Percentiles rank a stretch among this genome's conserved stretches.
These are phyloP conservation scores for Uromyces viciae-fabae DNA, from an alignment of 1,284 basidiomycete species.

Conservation along the genomic window DNA sequence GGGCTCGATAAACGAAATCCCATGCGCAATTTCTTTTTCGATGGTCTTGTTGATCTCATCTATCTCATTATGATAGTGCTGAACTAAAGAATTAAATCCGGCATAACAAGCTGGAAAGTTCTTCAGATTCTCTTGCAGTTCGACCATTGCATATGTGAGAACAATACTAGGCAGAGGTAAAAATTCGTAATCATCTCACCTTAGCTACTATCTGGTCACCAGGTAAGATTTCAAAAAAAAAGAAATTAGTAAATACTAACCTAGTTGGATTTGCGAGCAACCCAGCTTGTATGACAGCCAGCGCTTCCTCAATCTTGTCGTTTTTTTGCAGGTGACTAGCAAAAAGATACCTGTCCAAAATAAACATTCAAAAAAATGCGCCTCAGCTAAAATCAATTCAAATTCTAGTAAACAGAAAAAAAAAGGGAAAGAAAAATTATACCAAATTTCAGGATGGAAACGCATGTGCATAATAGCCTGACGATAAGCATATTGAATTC, in stretches of 20 bases:
- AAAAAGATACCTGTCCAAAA: slow-evolving; percentile 72
- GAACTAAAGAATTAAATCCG: slow-evolving; percentile 66
- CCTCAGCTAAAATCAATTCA: neutral
- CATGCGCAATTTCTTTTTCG: slow-evolving; percentile 55
- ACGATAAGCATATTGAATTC: slow-evolving; percentile 77
- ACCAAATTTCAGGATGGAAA: slow-evolving; percentile 94
- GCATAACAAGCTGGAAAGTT: slow-evolving; percentile 52
- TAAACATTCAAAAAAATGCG: neutral
- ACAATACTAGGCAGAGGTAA: slow-evolving; percentile 23
- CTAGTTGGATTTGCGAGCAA: slow-evolving; percentile 81
- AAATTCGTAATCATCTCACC: neutral
- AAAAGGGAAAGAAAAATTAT: neutral
- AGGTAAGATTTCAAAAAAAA: neutral
- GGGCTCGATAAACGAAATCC: slow-evolving; percentile 54
- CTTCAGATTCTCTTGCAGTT: slow-evolving; percentile 47
- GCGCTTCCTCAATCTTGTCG: slow-evolving; percentile 76
- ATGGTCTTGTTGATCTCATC: slow-evolving; percentile 65
- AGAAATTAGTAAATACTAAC: too few species aligned
- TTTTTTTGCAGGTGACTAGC: slow-evolving; percentile 71
- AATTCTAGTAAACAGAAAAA: slow-evolving; percentile 14
- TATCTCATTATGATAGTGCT: slow-evolving; percentile 67
- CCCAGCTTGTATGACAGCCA: slow-evolving; percentile 74
- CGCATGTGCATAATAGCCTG: slow-evolving; percentile 85
- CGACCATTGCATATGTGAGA: slow-evolving; percentile 44
- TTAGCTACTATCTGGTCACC: neutral